Evolutionary conservation across 2,329 filamentous ascomycete genomes (phyloP).

Genomic region (Aspergillus fumigatiaffinis): DNA sequence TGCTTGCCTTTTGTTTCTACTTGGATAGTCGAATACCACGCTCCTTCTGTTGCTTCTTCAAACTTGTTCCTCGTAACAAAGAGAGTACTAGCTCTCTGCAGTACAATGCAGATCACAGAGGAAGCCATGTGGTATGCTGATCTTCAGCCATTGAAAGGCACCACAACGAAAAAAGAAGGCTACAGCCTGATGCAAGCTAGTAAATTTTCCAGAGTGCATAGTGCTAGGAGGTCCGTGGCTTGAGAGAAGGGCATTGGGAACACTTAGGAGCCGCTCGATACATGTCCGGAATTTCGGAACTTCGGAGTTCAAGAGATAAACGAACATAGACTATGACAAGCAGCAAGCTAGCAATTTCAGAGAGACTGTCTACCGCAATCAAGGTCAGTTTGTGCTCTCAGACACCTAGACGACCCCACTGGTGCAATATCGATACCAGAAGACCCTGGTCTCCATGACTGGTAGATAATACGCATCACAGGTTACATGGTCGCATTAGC

Average conservation of each 20-base stretch:
- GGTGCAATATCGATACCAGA: background rate
- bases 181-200: too few relatives aligned
- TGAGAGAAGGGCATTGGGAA: background rate
- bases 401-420: background rate
- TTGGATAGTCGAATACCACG: background rate
- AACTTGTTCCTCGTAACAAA: background rate
- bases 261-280: background rate
- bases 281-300: background rate
- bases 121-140: background rate
- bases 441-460: conserved; percentile 3
- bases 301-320: background rate
- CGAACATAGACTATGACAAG: background rate
- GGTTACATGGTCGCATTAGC: conserved; percentile 19
- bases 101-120: background rate
- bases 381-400: background rate
- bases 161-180: background rate
- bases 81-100: background rate
- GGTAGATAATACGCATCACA: conserved; percentile 2
- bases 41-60: background rate
- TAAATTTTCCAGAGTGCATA: too few relatives aligned
- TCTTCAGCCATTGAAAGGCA: background rate
- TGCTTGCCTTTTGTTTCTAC: background rate
- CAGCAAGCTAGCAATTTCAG: background rate
- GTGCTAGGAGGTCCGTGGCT: background rate
- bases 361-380: background rate